Base-by-base conservation (phyloP, 345 rosid species). In the Brassica nigra region DNA sequence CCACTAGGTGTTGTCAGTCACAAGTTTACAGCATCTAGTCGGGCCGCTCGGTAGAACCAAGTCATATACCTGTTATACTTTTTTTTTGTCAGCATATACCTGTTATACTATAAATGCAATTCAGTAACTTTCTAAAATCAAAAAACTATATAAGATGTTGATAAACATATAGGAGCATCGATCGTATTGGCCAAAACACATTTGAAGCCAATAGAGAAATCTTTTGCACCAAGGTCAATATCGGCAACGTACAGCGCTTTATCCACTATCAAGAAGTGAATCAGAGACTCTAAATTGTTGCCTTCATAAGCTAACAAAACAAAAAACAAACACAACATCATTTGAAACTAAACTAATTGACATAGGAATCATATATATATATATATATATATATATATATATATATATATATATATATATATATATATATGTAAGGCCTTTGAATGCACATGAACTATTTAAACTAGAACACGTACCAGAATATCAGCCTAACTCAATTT, bases 391-490 rank as follows among this genome's bases (percentile, higher is more conserved):
- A n/a, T n/a, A n/a, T n/a, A n/a, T n/a, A n/a, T n/a, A n/a, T n/a
- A n/a, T n/a, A n/a, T n/a, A n/a, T n/a, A n/a, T n/a, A n/a, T n/a
- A n/a, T n/a, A n/a, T n/a, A n/a, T n/a, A n/a, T n/a, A n/a, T n/a
- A n/a, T n/a, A 4, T 16, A 4, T 2, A 3, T 15, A 11, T 42
- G 63, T 90, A 28, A 82, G 84, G 77, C 47, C 73, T 61, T 87
- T 82, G 92, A 89, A 90, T 83, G 91, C 86, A 84, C 72, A 76
- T 2, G 58, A 70, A 52, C 81, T 62, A 36, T 23, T n/a, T 7
- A 0, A 20, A 23, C 73, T 78, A 62, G 64, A 74, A 67, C 79
- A 7, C 30, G 81, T 73, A 79, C 84, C 83, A 89, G 86, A 87
- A 90, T 87, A 86, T 85, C 88, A 74, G 78, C 80, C 78, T 72